These are phyloP conservation scores for Eutrema salsugineum DNA, from an alignment of 441 rosid genomes.

Conservation along the genomic window DNA sequence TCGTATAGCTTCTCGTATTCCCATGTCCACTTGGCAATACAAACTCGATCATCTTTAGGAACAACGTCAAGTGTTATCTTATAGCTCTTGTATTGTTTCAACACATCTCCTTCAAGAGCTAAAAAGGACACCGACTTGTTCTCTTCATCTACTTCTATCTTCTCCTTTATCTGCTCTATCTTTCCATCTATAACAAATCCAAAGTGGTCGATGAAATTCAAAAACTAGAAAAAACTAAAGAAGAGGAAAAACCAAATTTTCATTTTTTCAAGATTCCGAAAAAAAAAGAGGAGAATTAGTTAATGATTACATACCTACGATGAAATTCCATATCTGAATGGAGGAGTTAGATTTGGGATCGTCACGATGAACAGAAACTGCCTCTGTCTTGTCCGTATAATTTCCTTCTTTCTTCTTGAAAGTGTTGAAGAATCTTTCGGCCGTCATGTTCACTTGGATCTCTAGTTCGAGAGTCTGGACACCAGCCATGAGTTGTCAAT, in stretches of 20 bases:
- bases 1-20: conserved; percentile 23
- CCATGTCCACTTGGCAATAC: conserved; percentile 29
- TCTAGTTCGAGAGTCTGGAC: conserved; percentile 15
- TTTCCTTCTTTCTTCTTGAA: conserved; percentile 25
- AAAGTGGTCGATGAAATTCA: background rate
- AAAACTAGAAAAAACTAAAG: background rate
- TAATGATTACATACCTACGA: background rate
- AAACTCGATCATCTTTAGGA: conserved; percentile 13
- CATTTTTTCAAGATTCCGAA: background rate
- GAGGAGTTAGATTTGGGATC: conserved; percentile 14
- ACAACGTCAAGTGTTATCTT: conserved; percentile 25
- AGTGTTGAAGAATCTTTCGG: conserved; percentile 14
- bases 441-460: conserved; percentile 23
- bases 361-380: conserved; percentile 21
- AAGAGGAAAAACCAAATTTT: no score
- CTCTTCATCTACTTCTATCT: conserved; percentile 18
- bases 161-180: conserved; percentile 25
- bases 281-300: background rate
- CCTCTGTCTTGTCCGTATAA: conserved; percentile 22
- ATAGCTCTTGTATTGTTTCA: conserved; percentile 26
- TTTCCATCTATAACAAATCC: conserved; percentile 16
- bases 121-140: conserved; percentile 19
- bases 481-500: background rate
- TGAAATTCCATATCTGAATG: conserved; percentile 23
- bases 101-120: conserved; percentile 32